Conservation (phyloP, 1,284 basidiomycete genomes). For the Microbotryum lychnidis-dioicae region DNA sequence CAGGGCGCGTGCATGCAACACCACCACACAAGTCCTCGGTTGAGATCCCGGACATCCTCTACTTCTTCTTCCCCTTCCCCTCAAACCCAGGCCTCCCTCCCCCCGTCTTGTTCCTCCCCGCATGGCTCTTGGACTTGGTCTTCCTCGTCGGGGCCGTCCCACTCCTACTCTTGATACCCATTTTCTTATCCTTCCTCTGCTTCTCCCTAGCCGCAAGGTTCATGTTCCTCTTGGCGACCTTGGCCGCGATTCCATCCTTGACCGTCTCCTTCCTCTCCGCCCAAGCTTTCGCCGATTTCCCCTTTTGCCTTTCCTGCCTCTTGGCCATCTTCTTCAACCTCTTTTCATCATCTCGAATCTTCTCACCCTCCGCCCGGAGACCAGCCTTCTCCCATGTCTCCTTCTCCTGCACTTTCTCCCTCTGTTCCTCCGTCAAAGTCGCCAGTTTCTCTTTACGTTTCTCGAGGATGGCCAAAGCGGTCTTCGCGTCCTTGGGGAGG, state of each 20-base stretch:
- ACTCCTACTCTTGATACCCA: slow-evolving; percentile 51
- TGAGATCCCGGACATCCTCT: neutral
- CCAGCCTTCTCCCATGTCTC: slow-evolving; percentile 81
- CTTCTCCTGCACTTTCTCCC: slow-evolving; percentile 63
- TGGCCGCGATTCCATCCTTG: slow-evolving; percentile 61
- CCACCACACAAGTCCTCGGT: neutral
- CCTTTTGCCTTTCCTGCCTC: slow-evolving; percentile 77
- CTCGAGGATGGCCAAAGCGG: slow-evolving; percentile 70
- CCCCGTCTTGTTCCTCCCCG: neutral
- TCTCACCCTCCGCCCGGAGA: slow-evolving; percentile 71
- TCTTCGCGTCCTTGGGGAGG: slow-evolving; percentile 65
- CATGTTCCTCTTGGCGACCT: slow-evolving; percentile 77
- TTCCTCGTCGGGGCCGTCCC: slow-evolving; percentile 38
- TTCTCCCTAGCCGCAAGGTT: slow-evolving; percentile 78
- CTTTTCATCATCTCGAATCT: slow-evolving; percentile 72
- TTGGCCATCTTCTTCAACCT: slow-evolving; percentile 82
- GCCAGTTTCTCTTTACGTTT: slow-evolving; percentile 65
- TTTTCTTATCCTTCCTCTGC: slow-evolving; percentile 63
- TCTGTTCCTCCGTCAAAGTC: slow-evolving; percentile 64
- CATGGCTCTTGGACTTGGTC: slow-evolving; percentile 8
- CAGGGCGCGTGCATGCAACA: no score
- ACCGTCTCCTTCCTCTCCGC: slow-evolving; percentile 72
- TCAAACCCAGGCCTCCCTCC: slow-evolving; percentile 77
- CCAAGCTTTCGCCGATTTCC: slow-evolving; percentile 74
- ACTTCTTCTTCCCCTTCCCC: slow-evolving; percentile 46